Base-by-base conservation (phyloP, 75 land plant genomes). In the Sequoia sempervirens region DNA sequence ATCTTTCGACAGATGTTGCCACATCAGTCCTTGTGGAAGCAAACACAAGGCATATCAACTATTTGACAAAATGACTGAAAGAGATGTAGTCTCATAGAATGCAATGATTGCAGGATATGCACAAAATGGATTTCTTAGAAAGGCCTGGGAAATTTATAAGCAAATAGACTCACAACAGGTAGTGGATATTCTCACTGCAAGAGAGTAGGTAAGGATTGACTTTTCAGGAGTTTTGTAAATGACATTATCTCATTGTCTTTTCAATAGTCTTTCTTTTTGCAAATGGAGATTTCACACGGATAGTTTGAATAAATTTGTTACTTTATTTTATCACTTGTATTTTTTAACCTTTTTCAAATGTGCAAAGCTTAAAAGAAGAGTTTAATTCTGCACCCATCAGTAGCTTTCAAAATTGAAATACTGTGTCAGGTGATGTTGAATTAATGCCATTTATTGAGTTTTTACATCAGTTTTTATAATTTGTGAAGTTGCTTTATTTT, bases 361-460 rank as follows among this genome's bases (percentile, higher is more conserved):
- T 18, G 15, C 28, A 34, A 72, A 32, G 32, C 64, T 73, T 32
- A 73, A 34, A 10, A 26, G 36, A 8, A 68, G 36, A 32, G 2
- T 73, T 73, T 5, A 36, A 73, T 8, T 73, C 37, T 36, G 36
- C 32, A 73, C 36, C 75, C 75, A 12, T 11, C 28, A 73, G 75
- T 32, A 73, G 15, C 32, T 73, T 73, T 28, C 75, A 14, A 36
- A 73, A 73, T 37, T 36, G 36, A 73, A 46, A 76, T 3, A 12
- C 47, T 52, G 38, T 26, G 76, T 40, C 83, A 97, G 99, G 99
- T 79, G 99, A 97, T 83, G 95, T 97, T 85, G 99, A 97, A 83
- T 97, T 97, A 81, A 92, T 92, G 95, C 99, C 97, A 45, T 96
- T 96, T 79, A 89, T 93, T 76, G 99, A 96, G 87, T 95, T 97